Evolutionary conservation across 306 rosid species (phyloP), one percentile per base, ranked within the genome.

Genomic region (Cucurbita moschata): DNA sequence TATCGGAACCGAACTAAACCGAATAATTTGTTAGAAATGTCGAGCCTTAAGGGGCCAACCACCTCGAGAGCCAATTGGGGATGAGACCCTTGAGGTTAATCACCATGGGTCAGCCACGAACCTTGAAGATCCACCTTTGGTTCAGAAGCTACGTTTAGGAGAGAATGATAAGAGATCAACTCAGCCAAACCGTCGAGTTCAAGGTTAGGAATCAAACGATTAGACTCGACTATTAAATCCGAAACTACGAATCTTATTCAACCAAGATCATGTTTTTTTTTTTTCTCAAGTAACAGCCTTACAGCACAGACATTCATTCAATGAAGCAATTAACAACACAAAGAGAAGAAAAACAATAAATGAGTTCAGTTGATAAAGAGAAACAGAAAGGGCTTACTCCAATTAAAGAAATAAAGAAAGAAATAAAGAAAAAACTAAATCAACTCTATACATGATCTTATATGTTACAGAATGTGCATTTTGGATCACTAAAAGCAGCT

Each of bases 371-470:
- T 26, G 44, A 87, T 79, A 82, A 81, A 78, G 74, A 77, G 79
- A 84, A 86, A 85, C 79, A 79, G 73, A 80, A 80, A 78, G 83
- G 83, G 79, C 87, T 80, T 85, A 13, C 78, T 84, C 94, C 88
- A 85, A 83, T 79, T 83, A 80, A 84, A 75, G 14, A 30, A 59
- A 14, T 40, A 26, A 26, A 26, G 35, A 26, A 26, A 26, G 35
- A 23, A 23, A 23, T 23, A 13, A 30, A 61, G 2, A 37, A 68
- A 23, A 26, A 68, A 46, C 14, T 8, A 66, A 80, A 66, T 85
- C 85, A 89, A 84, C 74, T 83, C 96, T 95, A 86, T 95, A 95
- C 99, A 95, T 81, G 91, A 84, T 80, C 83, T 79, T 83, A 87
- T 89, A 95, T 84, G 93, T 87, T 91, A 95, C 97, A 88, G 74